Evolutionary conservation across 495 filamentous ascomycete genomes (phyloP).

Genomic region (Platismatia glauca): DNA sequence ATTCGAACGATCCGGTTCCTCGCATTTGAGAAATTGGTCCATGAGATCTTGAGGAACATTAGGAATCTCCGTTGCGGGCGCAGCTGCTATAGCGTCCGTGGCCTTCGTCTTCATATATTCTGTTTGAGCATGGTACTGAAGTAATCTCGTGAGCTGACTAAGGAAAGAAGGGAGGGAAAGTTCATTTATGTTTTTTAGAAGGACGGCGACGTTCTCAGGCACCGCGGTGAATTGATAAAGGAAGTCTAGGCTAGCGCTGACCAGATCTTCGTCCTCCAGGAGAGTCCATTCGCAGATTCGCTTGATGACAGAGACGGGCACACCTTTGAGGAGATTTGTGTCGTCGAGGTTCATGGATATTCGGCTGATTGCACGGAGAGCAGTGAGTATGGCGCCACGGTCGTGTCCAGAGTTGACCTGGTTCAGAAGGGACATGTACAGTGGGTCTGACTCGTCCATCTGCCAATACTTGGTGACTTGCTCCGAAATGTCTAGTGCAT

Average conservation of each 20-base stretch:
- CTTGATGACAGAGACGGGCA: conserved; percentile 56
- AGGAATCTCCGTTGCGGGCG: conserved; percentile 55
- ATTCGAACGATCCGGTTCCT: conserved; percentile 81
- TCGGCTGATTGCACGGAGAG: conserved; percentile 76
- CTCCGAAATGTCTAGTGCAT: conserved; percentile 87
- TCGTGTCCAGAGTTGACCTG: conserved; percentile 53
- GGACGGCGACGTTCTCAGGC: conserved; percentile 70
- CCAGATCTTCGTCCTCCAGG: conserved; percentile 84
- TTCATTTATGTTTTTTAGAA: conserved; percentile 46
- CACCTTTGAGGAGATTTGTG: conserved; percentile 51
- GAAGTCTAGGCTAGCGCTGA: conserved; percentile 82
- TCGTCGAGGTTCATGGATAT: conserved; percentile 78
- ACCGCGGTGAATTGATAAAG: conserved; percentile 89
- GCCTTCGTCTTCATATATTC: conserved; percentile 35
- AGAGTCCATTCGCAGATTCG: conserved; percentile 71
- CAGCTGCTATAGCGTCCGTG: conserved; percentile 40
- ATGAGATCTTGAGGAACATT: conserved; percentile 65
- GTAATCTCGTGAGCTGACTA: conserved; percentile 64
- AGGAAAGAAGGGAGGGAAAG: conserved; percentile 60
- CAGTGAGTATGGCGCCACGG: conserved; percentile 73
- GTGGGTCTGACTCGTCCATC: conserved; percentile 45
- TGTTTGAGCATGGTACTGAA: conserved; percentile 54
- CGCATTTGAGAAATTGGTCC: conserved; percentile 60
- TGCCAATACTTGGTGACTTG: conserved; percentile 72
- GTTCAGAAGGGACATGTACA: conserved; percentile 41